Conservation (phyloP, 2,329 filamentous ascomycete species). For the Phialocephala subalpina region DNA sequence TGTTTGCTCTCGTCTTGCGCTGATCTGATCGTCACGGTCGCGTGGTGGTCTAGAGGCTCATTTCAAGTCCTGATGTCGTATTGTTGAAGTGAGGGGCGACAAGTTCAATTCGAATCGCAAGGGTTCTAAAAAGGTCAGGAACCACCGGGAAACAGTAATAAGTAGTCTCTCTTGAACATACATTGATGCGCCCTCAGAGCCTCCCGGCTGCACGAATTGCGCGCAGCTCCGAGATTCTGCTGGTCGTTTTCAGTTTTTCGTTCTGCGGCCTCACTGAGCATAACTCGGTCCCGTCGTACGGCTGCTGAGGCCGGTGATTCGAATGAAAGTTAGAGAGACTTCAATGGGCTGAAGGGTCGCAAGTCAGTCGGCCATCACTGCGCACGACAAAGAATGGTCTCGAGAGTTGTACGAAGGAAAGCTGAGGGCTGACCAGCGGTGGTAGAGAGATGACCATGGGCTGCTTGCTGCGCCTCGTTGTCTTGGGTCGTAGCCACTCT, state of each 20-base stretch:
- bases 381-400: slow-evolving; percentile 9
- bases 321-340: slow-evolving; percentile 4
- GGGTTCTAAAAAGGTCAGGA: slow-evolving; percentile 25
- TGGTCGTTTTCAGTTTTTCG: slow-evolving; percentile 15
- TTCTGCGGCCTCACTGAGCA: slow-evolving; percentile 27
- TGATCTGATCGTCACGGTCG: slow-evolving; percentile 29
- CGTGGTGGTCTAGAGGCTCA: slow-evolving; percentile 30
- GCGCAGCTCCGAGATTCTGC: slow-evolving; percentile 25
- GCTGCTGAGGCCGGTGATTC: slow-evolving; percentile 7
- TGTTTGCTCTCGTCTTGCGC: slow-evolving; percentile 11
- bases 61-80: slow-evolving; percentile 34
- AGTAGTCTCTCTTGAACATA: slow-evolving; percentile 12
- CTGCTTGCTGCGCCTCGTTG: background rate
- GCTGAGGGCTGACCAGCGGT: slow-evolving; percentile 17
- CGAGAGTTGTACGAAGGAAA: slow-evolving; percentile 3
- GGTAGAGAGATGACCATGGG: background rate
- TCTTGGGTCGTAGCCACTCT: background rate
- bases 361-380: slow-evolving; percentile 12
- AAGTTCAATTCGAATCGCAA: slow-evolving; percentile 32
- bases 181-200: slow-evolving; percentile 21
- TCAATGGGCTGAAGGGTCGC: slow-evolving; percentile 12
- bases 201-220: slow-evolving; percentile 26
- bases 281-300: slow-evolving; percentile 16
- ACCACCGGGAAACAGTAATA: slow-evolving; percentile 7
- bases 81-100: slow-evolving; percentile 24